Base-by-base conservation (phyloP, 2,329 filamentous ascomycete genomes). In the Corniculantispora saksenae region DNA sequence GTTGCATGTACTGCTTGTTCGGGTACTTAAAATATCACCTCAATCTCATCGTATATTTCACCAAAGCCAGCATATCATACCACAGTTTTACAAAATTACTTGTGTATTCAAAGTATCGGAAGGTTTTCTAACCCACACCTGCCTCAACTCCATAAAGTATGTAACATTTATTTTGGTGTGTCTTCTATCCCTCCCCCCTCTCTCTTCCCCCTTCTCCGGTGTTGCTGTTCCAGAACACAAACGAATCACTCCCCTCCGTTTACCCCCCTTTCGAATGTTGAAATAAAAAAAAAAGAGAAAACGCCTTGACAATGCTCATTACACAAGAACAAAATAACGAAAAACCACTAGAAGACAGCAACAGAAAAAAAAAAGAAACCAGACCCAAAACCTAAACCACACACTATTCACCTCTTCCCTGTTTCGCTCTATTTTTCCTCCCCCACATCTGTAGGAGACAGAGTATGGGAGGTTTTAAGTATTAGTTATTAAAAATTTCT, bases 261-360 rank as follows among this genome's bases (percentile, higher is more conserved):
- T 23, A n/a, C n/a, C 35, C 12, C 7, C 15, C 25, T 29, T 21
- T 48, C 23, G 27, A 47, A 58, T 64, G 47, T 58, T n/a, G n/a
- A n/a, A n/a, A n/a, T n/a, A n/a, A n/a, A n/a, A n/a, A n/a, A n/a
- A n/a, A n/a, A n/a, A n/a, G n/a, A 23, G 51, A 58, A 47, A 64
- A 64, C 61, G 61, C 61, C 61, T 45, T 58, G 43, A 45, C 61
- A 53, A 64, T 64, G 61, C 54, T 58, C 45, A 64, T 64, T 55
- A 62, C 38, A 62, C 60, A 47, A 53, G 45, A 64, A 29, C n/a
- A 32, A 32, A 32, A 53, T 15, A 29, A 57, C 23, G 13, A 54
- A 23, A 32, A 53, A 35, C 21, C 40, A 32, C 43, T 51, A 19
- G 21, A 17, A 25, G 15, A 47, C n/a, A 23, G 40, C 51, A 32